Conservation (phyloP, 208 protist species). For the Giardia duodenalis region DNA sequence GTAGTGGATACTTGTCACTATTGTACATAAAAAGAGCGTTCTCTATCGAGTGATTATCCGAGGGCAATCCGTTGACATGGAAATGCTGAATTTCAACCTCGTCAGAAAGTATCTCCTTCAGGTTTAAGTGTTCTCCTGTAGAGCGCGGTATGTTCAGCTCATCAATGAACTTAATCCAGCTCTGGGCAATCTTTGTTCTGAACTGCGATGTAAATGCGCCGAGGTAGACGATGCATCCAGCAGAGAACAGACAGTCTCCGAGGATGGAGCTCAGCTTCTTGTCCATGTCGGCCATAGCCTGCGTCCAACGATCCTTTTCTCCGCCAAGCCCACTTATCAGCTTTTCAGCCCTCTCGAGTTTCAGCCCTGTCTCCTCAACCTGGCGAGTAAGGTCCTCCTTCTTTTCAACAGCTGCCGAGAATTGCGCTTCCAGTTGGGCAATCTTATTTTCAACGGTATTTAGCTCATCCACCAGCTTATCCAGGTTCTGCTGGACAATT, state of each 20-base stretch:
- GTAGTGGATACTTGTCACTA: slow-evolving; percentile 77
- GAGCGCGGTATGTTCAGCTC: slow-evolving; percentile 66
- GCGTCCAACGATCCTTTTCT: slow-evolving; percentile 78
- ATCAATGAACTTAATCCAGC: slow-evolving; percentile 68
- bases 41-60: slow-evolving; percentile 87
- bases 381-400: slow-evolving; percentile 72
- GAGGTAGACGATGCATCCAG: slow-evolving; percentile 83
- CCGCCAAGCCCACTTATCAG: slow-evolving; percentile 82
- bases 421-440: slow-evolving; percentile 66
- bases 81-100: slow-evolving; percentile 76
- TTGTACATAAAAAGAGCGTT: slow-evolving; percentile 86
- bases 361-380: slow-evolving; percentile 71
- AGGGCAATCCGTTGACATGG: slow-evolving; percentile 75
- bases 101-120: slow-evolving; percentile 87
- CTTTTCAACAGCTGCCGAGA: slow-evolving; percentile 65
- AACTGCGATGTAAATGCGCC: slow-evolving; percentile 83
- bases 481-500: slow-evolving; percentile 65
- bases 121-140: slow-evolving; percentile 63
- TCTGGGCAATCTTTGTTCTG: slow-evolving; percentile 64
- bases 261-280: slow-evolving; percentile 65
- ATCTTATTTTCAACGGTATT: slow-evolving; percentile 69
- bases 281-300: slow-evolving; percentile 66
- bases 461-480: slow-evolving; percentile 66
- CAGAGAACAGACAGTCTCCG: slow-evolving; percentile 84
- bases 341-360: slow-evolving; percentile 62